Base-by-base conservation (phyloP, 345 rosid species). In the Toxicodendron radicans region DNA sequence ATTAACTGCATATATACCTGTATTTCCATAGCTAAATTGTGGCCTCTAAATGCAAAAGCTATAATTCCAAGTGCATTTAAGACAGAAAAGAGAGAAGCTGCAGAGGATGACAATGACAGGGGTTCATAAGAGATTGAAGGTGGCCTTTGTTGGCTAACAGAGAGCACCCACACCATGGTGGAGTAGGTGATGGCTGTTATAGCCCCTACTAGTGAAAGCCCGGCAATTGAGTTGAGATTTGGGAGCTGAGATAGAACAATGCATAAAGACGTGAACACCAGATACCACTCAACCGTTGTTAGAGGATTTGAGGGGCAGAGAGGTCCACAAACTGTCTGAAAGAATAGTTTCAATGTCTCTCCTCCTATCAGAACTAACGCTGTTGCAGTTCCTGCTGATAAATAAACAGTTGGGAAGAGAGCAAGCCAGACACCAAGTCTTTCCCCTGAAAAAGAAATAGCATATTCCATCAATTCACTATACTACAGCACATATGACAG, bases 351-450 rank as follows among this genome's bases (percentile, higher is more conserved):
- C 99, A 92, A 85, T 13, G 97, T 92, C 79, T 95, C 95, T 66
- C 97, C 99, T 84, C 99, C 97, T 8, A 92, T 79, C 58, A 95
- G 89, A 84, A 95, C 91, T 79, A 92, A 74, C 14, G 99, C 94
- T n/a, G 97, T 95, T 17, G 97, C 99, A 10, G 99, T 92, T 83
- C 99, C 97, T 66, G 97, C 97, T 71, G 97, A 95, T 76, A 92
- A 73, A 77, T 95, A 95, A 68, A 92, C 97, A 1, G 99, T 95
- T 0, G 99, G 99, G 81, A 95, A 95, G 54, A 95, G 69, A 9
- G 99, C 97, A 65, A 95, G 95, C 99, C 97, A 95, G 35, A 86
- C 86, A 18, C 99, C 99, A 53, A 92, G 79, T 72, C 84, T 89
- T 77, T 92, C 97, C 68, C 99, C 99, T 92, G 91, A 66, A 78